Conservation (phyloP, 179 eudicot species). For the Heliamphora ciliata region DNA sequence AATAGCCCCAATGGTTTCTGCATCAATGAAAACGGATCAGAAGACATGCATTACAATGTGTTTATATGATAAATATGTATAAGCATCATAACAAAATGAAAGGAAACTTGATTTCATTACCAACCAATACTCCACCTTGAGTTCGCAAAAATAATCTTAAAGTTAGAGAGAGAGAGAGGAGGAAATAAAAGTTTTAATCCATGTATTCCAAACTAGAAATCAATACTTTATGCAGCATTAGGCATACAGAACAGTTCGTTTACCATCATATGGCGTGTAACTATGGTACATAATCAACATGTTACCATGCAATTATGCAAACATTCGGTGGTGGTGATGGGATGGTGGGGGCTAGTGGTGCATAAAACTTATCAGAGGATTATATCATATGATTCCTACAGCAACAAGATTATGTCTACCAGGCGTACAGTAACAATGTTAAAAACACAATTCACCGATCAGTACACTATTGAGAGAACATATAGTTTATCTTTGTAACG, state of each 20-base stretch:
- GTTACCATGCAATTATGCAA: neutral
- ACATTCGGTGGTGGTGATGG: too few species aligned
- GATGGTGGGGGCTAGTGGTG: too few species aligned
- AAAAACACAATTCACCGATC: neutral
- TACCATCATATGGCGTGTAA: neutral
- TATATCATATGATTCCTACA: neutral
- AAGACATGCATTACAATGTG: neutral
- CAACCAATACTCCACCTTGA: slow-evolving; percentile 1
- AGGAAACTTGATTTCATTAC: neutral
- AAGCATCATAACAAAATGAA: slow-evolving; percentile 1
- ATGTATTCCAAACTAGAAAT: neutral
- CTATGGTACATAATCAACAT: slow-evolving; percentile 6
- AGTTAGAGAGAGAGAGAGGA: neutral
- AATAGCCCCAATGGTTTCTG: slow-evolving; percentile 93
- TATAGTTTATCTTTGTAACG: neutral
- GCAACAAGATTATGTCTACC: slow-evolving; percentile 8
- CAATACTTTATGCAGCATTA: neutral
- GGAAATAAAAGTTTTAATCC: neutral
- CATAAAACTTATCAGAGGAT: neutral
- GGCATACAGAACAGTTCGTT: neutral
- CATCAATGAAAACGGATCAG: slow-evolving; percentile 9
- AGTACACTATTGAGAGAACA: neutral
- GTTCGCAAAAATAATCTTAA: neutral
- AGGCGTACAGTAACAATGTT: neutral
- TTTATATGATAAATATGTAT: neutral